Base-by-base conservation (phyloP, 495 filamentous ascomycete genomes). In the Penicillium lividum region DNA sequence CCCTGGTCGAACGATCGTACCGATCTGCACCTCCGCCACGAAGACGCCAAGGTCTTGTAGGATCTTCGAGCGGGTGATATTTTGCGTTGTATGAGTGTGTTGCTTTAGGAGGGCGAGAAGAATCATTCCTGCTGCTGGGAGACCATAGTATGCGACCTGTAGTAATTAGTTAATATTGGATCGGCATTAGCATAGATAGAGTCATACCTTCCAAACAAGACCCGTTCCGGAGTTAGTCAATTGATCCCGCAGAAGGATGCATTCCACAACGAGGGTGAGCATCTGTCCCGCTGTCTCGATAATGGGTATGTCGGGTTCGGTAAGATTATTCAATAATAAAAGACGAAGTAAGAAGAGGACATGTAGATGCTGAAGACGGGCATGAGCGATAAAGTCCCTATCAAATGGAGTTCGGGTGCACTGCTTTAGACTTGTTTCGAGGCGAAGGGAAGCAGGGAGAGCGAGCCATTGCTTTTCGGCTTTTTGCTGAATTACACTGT, bases 121-220 rank as follows among this genome's bases (percentile, higher is more conserved):
- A 27, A 77, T 61, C 2, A 77, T 75, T 10, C 75, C 75, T 0
- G 75, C 74, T 1, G 75, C 74, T 9, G 75, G 72, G 8, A 77
- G 68, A 7, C 75, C 75, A 45, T 75, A 77, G 48, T 77, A 68
- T 4, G 68, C 73, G 25, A 77, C 67, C 74, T 77, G 18, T 15
- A 44, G 22, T 43, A 29, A 30, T 50, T 44, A 44, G 42, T 22
- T 13, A 49, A 28, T 27, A 11, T 7, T 16, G 15, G n/a, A 40
- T 11, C 13, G n/a, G n/a, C 13, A 11, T 40, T 16, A 16, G 15
- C 3, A 40, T 40, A n/a, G 4, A 16, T 5, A 40, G 15, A 40
- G 36, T 6, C 38, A 22, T 66, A 71, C 74, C 68, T 74, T 77
- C 74, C 74, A 76, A n/a, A 75, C 64, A 30, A 77, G 64, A n/a